Evolutionary conservation across 179 eudicot genomes (phyloP), one percentile per base, ranked within the genome.

Genomic region (Spinacia oleracea): DNA sequence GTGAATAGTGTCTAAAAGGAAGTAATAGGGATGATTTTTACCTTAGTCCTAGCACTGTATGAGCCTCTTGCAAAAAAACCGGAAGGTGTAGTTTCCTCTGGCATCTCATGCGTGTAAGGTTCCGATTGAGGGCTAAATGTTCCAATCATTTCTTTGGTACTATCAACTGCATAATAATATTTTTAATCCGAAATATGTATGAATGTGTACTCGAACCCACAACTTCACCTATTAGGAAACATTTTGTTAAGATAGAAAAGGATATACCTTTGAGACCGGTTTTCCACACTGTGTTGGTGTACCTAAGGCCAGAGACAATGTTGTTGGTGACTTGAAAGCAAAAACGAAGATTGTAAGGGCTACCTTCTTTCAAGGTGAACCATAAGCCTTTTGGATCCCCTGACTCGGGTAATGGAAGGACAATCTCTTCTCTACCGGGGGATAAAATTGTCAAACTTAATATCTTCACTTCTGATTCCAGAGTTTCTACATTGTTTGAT

Each of bases 61-160:
- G 89, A 73, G 79, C 98, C 97, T 84, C 98, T 90, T 38, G 96
- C 96, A 72, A 93, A 93, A 65, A 78, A 85, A 6, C 97, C 97
- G 16, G 94, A 86, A 53, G 98, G 97, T 9, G 97, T 89, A 12
- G 88, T 88, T 32, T 93, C 98, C 83, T 92, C 98, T 0, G 90
- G 89, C 81, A 89, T 88, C 73, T 81, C 92, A 83, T 91, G 92
- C 21, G 92, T 90, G 71, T 92, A 93, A 14, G 91, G 87, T 64
- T 93, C 98, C 66, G 72, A 75, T 70, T 93, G 98, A 18, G 98
- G 98, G 81, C 98, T 90, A 79, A 89, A 93, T 2, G 98, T 93
- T 64, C 98, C 98, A 32, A 93, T 88, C 98, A 93, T 93, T 72
- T 89, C 87, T 83, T 89, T 93, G 20, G 90, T 74, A 80, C 88